Evolutionary conservation across 2,329 filamentous ascomycete species (phyloP), one percentile per base, ranked within the genome.

Genomic region (Phaeosphaeria sp.): DNA sequence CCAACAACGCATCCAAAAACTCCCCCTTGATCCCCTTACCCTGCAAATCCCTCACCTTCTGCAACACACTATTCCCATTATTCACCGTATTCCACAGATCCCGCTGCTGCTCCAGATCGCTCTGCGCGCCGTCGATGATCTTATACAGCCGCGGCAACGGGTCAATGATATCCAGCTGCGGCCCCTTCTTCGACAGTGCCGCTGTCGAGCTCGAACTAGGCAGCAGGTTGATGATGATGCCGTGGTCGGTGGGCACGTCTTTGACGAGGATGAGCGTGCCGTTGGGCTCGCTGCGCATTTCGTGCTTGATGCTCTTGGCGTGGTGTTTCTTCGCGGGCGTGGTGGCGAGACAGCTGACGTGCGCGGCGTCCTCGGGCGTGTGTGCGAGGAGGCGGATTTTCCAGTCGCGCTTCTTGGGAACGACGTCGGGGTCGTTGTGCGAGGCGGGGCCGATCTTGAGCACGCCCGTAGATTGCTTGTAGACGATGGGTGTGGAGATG

Each of bases 391-490:
- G 66, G 4, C 69, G 60, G 45, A 78, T 61, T 13, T 64, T 74
- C 73, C 73, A 77, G 5, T 66, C 63, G 0, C 75, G 59, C 6
- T 56, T 53, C 46, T 68, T 69, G 15, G 75, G 74, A 1, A 77
- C 70, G 1, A 68, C 61, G 2, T 61, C 51, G 17, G 18, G 17
- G 59, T 69, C 66, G 4, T 59, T 27, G 1, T 71, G 11, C 5
- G 17, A 65, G n/a, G 70, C 69, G 3, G 75, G 72, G 0, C 74
- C 74, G 44, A 77, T 74, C 21, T 69, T 76, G 4, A 78, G 51
- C 21, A 74, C 68, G 17, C 76, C 76, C 0, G 72, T 73, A 18
- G 68, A 63, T 49, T 77, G 75, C 57, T 77, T 77, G 67, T 76
- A 78, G 2, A 69, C 75, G 25, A 78, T 76, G 17, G 74, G 69